These are phyloP conservation scores for Leptosphaerulina australis DNA, from an alignment of 2,329 filamentous ascomycete genomes.

Conservation along the genomic window DNA sequence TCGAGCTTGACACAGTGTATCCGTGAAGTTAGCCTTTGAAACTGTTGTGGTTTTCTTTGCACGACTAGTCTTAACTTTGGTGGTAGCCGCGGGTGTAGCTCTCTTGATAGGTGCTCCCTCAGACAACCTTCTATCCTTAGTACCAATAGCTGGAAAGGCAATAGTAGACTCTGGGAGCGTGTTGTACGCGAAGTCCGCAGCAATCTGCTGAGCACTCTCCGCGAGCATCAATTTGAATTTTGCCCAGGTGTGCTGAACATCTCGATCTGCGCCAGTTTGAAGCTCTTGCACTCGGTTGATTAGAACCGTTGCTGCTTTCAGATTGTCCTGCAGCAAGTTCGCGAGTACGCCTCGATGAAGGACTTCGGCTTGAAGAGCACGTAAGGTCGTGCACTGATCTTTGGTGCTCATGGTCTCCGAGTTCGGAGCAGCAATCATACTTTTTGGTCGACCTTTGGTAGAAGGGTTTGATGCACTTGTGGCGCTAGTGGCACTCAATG, in stretches of 20 bases:
- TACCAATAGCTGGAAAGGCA: constrained; percentile 73
- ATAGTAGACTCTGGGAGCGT: constrained; percentile 92
- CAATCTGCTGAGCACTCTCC: constrained; percentile 73
- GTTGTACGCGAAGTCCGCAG: constrained; percentile 81
- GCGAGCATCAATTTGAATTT: constrained; percentile 71
- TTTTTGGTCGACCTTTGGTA: constrained; percentile 22
- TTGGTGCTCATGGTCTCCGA: constrained; percentile 23
- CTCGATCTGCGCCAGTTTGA: constrained; percentile 48
- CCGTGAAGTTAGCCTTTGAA: constrained; percentile 56
- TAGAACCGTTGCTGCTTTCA: constrained; percentile 36
- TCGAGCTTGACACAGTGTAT: constrained; percentile 68
- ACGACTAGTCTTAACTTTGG: constrained; percentile 25
- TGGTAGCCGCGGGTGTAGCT: constrained; percentile 9
- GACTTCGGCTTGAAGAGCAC: constrained; percentile 55
- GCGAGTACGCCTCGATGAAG: constrained; percentile 59
- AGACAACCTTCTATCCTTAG: constrained; percentile 35
- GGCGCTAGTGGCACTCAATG: constrained; percentile 23
- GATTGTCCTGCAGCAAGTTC: constrained; percentile 39
- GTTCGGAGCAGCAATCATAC: constrained; percentile 7
- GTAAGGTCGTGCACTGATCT: constrained; percentile 49
- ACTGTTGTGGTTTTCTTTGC: constrained; percentile 30
- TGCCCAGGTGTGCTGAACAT: constrained; percentile 61
- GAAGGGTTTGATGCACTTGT: constrained; percentile 12
- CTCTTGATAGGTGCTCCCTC: constrained; percentile 29
- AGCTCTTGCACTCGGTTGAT: constrained; percentile 35